Base-by-base conservation (phyloP, 164 flowering plant genomes). In the Chloranthus sessilifolius region DNA sequence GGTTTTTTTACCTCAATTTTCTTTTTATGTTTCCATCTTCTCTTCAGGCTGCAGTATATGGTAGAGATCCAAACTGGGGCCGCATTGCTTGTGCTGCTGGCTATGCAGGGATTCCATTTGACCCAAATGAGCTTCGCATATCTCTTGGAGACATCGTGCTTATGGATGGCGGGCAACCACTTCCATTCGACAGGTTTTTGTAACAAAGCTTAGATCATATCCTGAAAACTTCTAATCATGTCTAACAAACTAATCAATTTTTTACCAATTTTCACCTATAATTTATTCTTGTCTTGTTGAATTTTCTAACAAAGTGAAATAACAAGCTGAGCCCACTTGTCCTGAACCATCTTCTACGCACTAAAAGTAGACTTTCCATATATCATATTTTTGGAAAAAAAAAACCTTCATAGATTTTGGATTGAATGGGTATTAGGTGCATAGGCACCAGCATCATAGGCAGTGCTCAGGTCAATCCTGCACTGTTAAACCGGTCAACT, bases 61-160 rank as follows among this genome's bases (percentile, higher is more conserved):
- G 99, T 21, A 74, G 97, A 79, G 99, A 94, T 62, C 99, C 99
- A 46, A 94, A 94, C 47, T 94, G 99, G 99, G 99, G 99, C 11
- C 91, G 99, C 33, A 82, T 94, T 63, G 99, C 99, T 53, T 82
- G 88, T 61, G 94, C 95, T 71, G 99, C 78, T 43, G 99, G 99
- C 38, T 86, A 92, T 77, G 83, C 99, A 20, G 95, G 85, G 59
- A 43, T 81, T 46, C 67, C 76, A 49, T 92, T 92, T 58, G 43
- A 73, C 36, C 78, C 52, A 53, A 78, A 72, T 30, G 70, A 71
- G 24, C 95, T 94, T 30, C 69, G 71, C 8, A 85, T 94, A 53
- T 59, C 67, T 10, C 88, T 92, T 43, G 99, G 99, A 49, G 82
- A 82, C 56, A 74, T 76, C 50, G 56, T 75, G 52, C 91, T 92